Evolutionary conservation across 2,329 filamentous ascomycete species (phyloP), one percentile per base, ranked within the genome.

Genomic region (Venturia effusa): DNA sequence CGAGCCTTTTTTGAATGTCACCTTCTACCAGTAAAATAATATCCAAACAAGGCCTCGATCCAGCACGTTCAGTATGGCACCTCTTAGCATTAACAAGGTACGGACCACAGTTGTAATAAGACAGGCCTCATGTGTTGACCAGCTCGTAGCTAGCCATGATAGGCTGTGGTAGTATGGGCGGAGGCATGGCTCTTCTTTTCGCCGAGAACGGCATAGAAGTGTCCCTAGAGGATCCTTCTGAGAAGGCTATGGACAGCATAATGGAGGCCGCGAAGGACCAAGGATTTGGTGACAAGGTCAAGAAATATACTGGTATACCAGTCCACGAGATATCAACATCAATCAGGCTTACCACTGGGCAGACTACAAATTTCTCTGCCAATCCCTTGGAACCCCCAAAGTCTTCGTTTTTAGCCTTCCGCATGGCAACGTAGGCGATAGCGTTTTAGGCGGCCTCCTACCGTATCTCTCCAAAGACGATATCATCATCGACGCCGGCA

Each of bases 401-500:
- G 72, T 83, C 6, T 77, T 84, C 64, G 71, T 84, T 64, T 81
- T 84, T 71, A 81, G 77, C 39, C 72, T 83, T 5, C 81, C 81
- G 1, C 81, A 84, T 66, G 75, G 79, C 11, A 70, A 67, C 32
- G 75, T 78, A 1, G 79, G 77, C n/a, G 79, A 82, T 67, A 74
- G 71, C 3, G 79, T 81, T 1, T 71, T 81, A 1, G 74, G 75
- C 64, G 74, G 76, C 63, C 64, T 85, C 34, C 76, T 79, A 67
- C 77, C 78, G 1, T 76, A 83, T 66, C 74, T 90, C 3, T 77
- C 80, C 22, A 76, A 77, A 55, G 83, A 83, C 17, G 87, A 90
- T 70, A 83, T 89, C 61, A 84, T 90, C 63, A 78, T 90, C 39
- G 87, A 89, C 69, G 84, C 83, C 11, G 84, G 83, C 0, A 90